A percentile compares a stretch with the other conserved stretches of the same genome.
Conservation (phyloP, 257 asterid genomes). For the Capsicum baccatum region DNA sequence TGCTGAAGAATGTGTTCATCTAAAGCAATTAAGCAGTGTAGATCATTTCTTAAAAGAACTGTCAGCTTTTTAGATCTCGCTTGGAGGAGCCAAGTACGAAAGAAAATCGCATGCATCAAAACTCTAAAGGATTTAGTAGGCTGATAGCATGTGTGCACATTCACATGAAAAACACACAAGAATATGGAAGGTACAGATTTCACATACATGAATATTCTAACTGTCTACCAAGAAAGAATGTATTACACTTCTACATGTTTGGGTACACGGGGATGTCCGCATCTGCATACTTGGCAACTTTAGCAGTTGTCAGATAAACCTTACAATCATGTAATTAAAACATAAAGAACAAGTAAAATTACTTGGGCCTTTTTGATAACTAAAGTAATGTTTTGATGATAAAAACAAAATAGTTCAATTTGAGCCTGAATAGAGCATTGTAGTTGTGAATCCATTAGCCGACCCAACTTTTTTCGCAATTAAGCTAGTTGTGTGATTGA, state of each 20-base stretch:
- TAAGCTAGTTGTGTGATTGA: not conserved
- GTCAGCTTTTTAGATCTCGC: not conserved
- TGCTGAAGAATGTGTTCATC: not conserved
- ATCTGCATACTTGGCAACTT: not conserved
- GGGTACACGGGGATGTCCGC: not conserved
- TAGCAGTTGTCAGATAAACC: not conserved
- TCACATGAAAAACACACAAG: not conserved
- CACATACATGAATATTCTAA: not conserved
- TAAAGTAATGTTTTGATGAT: not conserved
- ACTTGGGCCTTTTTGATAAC: not conserved
- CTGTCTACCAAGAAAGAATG: not conserved
- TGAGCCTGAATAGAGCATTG: not conserved
- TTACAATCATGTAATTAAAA: not conserved
- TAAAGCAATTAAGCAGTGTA: not conserved
- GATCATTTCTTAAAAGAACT: not conserved
- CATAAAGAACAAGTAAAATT: not conserved
- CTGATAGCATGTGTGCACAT: not conserved
- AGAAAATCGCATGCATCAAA: not conserved
- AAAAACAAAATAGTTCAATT: not conserved
- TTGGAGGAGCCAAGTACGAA: not conserved
- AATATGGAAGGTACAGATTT: conserved; percentile 1
- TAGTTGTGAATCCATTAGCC: not conserved
- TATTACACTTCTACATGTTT: conserved; percentile 10
- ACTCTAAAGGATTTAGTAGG: conserved; percentile 21
- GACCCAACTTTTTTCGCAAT: not conserved